phyloP scores from a whole-genome alignment of 495 filamentous ascomycete genomes.

The Neurospora sp. region DNA sequence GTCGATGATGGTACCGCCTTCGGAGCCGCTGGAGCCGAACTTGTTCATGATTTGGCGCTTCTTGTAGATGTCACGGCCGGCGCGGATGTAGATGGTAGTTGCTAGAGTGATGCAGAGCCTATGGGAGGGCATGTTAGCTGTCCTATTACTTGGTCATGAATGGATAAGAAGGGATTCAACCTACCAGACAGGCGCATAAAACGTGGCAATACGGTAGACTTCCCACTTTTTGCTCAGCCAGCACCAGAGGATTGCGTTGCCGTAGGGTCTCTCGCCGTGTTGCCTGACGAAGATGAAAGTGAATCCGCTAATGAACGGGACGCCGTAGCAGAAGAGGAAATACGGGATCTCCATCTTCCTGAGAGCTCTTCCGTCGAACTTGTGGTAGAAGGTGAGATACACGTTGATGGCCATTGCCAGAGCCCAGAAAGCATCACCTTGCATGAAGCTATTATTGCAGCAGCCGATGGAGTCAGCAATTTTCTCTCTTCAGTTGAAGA shows the following conservation, averaged over 20 bases:
- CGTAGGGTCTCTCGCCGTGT: slow-evolving; percentile 51
- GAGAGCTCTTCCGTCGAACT: slow-evolving; percentile 57
- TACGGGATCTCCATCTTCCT: slow-evolving; percentile 65
- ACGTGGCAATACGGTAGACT: slow-evolving; percentile 60
- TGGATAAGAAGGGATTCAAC: neutral
- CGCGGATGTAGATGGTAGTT: slow-evolving; percentile 61
- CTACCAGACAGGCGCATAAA: slow-evolving; percentile 79
- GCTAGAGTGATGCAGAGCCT: slow-evolving; percentile 59
- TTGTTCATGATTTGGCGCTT: slow-evolving; percentile 38
- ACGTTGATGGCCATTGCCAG: slow-evolving; percentile 85
- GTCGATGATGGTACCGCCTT: slow-evolving; percentile 13
- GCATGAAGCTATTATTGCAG: slow-evolving; percentile 49
- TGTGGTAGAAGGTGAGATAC: slow-evolving; percentile 74
- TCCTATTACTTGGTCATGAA: neutral
- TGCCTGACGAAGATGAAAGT: slow-evolving; percentile 52
- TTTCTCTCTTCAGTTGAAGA: neutral
- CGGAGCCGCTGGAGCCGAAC: slow-evolving; percentile 18
- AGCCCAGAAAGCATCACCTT: slow-evolving; percentile 71
- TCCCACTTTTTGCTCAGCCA: slow-evolving; percentile 63
- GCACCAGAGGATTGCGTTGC: slow-evolving; percentile 76
- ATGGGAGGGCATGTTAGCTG: neutral
- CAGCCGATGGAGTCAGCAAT: neutral
- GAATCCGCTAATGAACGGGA: slow-evolving; percentile 61
- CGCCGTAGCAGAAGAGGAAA: slow-evolving; percentile 60
- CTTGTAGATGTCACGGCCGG: slow-evolving; percentile 60